Conservation (phyloP, 208 protist species). For the Wallacemonas sp. region DNA sequence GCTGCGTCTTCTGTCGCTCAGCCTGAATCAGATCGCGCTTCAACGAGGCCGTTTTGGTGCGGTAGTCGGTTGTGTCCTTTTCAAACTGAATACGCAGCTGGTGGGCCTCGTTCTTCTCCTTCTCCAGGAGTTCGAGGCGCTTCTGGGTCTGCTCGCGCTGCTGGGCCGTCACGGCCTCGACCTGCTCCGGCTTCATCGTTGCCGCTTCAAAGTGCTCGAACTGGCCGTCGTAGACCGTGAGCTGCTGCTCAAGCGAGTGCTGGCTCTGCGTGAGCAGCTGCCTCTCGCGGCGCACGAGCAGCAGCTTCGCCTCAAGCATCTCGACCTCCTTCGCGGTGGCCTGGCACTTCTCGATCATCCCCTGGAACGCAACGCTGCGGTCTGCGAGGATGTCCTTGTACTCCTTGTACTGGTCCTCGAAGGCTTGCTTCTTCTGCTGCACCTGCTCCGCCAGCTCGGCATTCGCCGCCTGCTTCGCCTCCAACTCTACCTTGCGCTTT, state of each 20-base stretch:
- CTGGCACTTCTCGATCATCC: constrained; percentile 50
- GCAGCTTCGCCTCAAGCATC: constrained; percentile 46
- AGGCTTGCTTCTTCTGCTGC: constrained; percentile 45
- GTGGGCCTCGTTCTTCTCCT: constrained; percentile 62
- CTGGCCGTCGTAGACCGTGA: constrained; percentile 62
- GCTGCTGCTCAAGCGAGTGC: constrained; percentile 51
- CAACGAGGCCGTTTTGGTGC: constrained; percentile 41
- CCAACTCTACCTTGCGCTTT: constrained; percentile 38
- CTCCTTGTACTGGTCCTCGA: constrained; percentile 54
- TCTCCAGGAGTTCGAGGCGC: constrained; percentile 43
- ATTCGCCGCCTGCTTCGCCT: constrained; percentile 50
- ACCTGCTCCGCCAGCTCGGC: constrained; percentile 44
- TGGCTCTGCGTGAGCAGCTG: constrained; percentile 34
- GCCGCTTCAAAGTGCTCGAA: constrained; percentile 51
- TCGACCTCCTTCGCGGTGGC: constrained; percentile 46
- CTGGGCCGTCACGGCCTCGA: constrained; percentile 41
- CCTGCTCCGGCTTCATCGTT: constrained; percentile 57
- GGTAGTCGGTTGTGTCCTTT: constrained; percentile 63
- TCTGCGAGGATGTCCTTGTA: constrained; percentile 37
- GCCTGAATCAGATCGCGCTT: constrained; percentile 56
- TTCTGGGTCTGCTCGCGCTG: constrained; percentile 50
- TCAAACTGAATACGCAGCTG: constrained; percentile 65
- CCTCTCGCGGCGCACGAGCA: constrained; percentile 54
- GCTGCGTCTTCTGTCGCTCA: constrained; percentile 51
- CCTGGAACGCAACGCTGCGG: constrained; percentile 40